Base-by-base conservation (phyloP, 169 alveolate species). In the Eimeria praecox region DNA sequence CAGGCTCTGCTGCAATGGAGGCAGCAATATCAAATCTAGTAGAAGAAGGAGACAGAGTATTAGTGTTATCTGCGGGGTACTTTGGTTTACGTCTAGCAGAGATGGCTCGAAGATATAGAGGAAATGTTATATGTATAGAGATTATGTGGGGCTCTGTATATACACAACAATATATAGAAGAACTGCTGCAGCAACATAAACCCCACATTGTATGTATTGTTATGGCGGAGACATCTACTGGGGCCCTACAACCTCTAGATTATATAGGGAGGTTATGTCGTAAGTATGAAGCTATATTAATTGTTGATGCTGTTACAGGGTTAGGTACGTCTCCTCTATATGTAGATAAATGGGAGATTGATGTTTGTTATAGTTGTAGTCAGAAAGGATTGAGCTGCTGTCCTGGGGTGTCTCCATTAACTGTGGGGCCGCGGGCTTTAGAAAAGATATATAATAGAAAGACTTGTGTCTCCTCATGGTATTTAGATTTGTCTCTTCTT, bases 1-100 rank as follows among this genome's bases (percentile, higher is more conserved):
- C 97, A 30, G 97, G 97, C 62, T 77, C 92, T 24, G 97, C 97
- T 6, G 97, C 97, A 27, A 90, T 95, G 97, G 97, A 95, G 56
- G 97, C 97, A 9, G 95, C 95, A 27, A 35, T 95, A 22, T 96
- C 97, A 35, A 95, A 95, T 64, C 2, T 44, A 20, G 85, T 95
- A 3, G 91, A 75, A 66, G 56, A 35, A 8, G 95, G 95, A 40
- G 96, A 95, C 54, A 82, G 42, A n/a, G 87, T 73, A 40, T 87
- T 77, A 8, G 95, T 85, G 22, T 46, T 59, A 30, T 92, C 88
- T 27, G 66, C 62, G 40, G 96, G 97, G 40, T 95, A 95, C 69
- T 95, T 95, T 52, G 97, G 97, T 52, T 75, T 64, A 44, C 71
- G 97, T 10, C 66, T 78, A 46, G 54, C 59, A 16, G 97, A 95